A percentile compares a stretch with the other conserved stretches of the same genome.
Conservation (phyloP, 208 protist species). For the Angomonas ambiguus region DNA sequence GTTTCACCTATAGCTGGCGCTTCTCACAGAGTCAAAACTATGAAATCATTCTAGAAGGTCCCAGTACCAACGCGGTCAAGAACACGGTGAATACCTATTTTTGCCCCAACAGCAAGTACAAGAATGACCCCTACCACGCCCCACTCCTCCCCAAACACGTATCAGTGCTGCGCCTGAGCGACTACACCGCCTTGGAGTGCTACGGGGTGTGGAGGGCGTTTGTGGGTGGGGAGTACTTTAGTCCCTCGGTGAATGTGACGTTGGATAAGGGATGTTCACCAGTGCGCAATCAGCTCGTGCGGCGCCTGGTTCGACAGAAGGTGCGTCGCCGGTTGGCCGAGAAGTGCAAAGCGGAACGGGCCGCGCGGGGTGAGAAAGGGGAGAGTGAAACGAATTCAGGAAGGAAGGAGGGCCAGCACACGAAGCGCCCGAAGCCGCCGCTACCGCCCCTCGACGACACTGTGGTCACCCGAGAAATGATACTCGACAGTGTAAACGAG, state of each 20-base stretch:
- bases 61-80: background rate
- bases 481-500: conserved; percentile 26
- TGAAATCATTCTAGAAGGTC: background rate
- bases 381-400: background rate
- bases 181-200: conserved; percentile 37
- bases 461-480: conserved; percentile 16
- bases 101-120: conserved; percentile 39
- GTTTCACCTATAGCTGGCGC: conserved; percentile 56
- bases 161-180: conserved; percentile 46
- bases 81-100: background rate
- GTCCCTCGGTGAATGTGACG: conserved; percentile 53
- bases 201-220: conserved; percentile 80
- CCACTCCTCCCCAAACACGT: conserved; percentile 63
- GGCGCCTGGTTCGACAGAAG: conserved; percentile 31
- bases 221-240: conserved; percentile 73
- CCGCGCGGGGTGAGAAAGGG: background rate
- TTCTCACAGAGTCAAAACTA: conserved; percentile 49
- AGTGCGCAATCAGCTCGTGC: conserved; percentile 60
- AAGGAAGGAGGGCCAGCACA: background rate
- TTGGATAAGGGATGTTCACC: conserved; percentile 67
- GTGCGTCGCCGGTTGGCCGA: too few species aligned
- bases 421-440: background rate
- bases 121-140: conserved; percentile 72
- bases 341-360: conserved; percentile 7
- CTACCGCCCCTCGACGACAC: conserved; percentile 12